Base-by-base conservation (phyloP, 352 stramenopile species). In the Globisporangium splendens region DNA sequence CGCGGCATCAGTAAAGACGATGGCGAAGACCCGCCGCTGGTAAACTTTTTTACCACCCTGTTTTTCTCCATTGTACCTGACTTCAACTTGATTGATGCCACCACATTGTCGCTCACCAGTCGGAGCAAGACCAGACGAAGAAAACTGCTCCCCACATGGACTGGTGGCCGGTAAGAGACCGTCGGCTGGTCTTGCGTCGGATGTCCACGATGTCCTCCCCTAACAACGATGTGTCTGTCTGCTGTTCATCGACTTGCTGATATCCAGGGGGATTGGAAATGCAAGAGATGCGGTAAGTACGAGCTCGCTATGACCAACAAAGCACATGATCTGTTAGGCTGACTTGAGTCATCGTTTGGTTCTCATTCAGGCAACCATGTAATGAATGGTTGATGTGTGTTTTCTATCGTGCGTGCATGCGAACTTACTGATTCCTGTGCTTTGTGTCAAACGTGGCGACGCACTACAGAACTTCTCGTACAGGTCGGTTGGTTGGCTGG, bases 381-480 rank as follows among this genome's bases (percentile, higher is more conserved):
- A 83, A 56, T 54, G 33, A 83, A 56, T 54, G 33, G n/a, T 39
- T 31, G n/a, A n/a, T 33, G 13, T 46, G 46, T 33, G 21, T 49
- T 39, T 15, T 24, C 15, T 50, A 33, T 48, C 20, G 33, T 43
- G 35, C 56, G 22, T 61, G 5, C 28, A 35, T 35, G 28, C 28
- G 8, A 20, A 28, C 44, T 43, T 20, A 49, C 21, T 46, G 20
- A 61, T 38, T 54, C 43, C 47, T 8, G 21, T 61, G 50, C 31
- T 50, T 56, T 50, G n/a, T 44, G 21, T 44, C n/a, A 11, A 20
- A 38, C 21, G 21, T 4, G n/a, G n/a, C n/a, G n/a, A n/a, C n/a
- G n/a, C n/a, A n/a, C n/a, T n/a, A 39, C 59, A 89, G 79, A 89
- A 89, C 50, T 89, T 89, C 51, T 86, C 79, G 15, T 89, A 88